phyloP scores from a whole-genome alignment of 495 filamentous ascomycete genomes.

The Trichodelitschia bisporula region DNA sequence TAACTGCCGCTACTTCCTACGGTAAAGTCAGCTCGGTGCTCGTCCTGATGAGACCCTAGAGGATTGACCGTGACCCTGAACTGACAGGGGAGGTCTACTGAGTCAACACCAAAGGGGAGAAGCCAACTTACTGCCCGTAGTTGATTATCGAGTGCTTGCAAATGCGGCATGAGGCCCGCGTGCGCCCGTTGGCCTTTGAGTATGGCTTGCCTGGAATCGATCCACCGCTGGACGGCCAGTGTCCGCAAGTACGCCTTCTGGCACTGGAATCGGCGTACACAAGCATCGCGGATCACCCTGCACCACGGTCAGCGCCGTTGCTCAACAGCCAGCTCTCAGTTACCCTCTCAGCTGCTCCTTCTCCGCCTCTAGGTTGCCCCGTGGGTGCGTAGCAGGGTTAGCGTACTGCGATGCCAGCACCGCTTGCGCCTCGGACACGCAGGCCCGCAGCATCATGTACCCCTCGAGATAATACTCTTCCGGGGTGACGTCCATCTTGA shows the following conservation, averaged over 20 bases:
- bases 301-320: not conserved
- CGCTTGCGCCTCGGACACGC: conserved; percentile 45
- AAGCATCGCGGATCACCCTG: conserved; percentile 58
- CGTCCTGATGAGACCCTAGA: not conserved
- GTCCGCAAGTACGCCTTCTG: conserved; percentile 69
- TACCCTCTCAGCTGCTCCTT: conserved; percentile 59
- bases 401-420: conserved; percentile 48
- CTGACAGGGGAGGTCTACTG: too few species aligned
- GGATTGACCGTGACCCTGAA: not conserved
- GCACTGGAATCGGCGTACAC: conserved; percentile 55
- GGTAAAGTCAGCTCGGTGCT: not conserved
- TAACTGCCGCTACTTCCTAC: conserved; percentile 17
- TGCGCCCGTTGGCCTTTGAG: conserved; percentile 38
- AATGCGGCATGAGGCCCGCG: conserved; percentile 26
- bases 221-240: conserved; percentile 55
- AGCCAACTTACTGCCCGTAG: conserved; percentile 31
- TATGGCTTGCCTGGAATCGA: conserved; percentile 41
- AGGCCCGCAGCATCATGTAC: conserved; percentile 51
- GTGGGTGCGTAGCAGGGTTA: conserved; percentile 18
- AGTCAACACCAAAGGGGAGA: too few species aligned
- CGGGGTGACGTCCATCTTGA: conserved; percentile 27
- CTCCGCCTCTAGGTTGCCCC: conserved; percentile 36
- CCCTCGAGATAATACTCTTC: conserved; percentile 63
- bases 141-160: conserved; percentile 32
- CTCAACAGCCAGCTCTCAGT: conserved; percentile 2